These are phyloP conservation scores for Hygrophorus russula DNA, from an alignment of 768 basidiomycete genomes.

Conservation along the genomic window DNA sequence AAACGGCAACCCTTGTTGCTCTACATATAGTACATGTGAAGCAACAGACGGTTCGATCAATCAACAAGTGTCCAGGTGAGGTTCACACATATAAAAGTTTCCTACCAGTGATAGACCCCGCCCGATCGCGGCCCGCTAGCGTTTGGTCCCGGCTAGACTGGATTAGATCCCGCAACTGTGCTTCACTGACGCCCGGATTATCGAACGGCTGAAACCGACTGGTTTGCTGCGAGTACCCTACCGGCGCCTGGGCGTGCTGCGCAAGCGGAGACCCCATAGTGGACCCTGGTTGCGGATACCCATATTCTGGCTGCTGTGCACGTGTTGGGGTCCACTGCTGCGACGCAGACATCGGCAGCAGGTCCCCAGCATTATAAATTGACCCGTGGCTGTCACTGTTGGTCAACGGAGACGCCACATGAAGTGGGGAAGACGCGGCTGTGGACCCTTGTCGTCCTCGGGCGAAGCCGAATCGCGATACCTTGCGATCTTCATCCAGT, in stretches of 20 bases:
- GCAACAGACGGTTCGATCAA: constrained; percentile 20
- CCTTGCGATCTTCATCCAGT: constrained; percentile 55
- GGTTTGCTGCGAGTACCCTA: constrained; percentile 23
- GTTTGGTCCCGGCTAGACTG: constrained; percentile 56
- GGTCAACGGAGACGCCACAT: constrained; percentile 43
- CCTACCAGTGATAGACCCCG: constrained; percentile 31
- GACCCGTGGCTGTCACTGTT: constrained; percentile 33
- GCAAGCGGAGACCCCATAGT: constrained; percentile 33
- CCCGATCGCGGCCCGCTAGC: constrained; percentile 13
- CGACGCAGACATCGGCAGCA: constrained; percentile 17
- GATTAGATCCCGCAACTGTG: constrained; percentile 68
- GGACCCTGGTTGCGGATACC: constrained; percentile 15
- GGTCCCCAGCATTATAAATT: constrained; percentile 29
- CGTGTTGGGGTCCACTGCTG: background rate
- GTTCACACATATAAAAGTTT: constrained; percentile 30
- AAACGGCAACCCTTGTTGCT: background rate
- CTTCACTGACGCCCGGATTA: constrained; percentile 47
- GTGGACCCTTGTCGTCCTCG: constrained; percentile 55
- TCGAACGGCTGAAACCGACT: constrained; percentile 48
- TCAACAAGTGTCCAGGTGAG: constrained; percentile 8
- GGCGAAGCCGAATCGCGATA: constrained; percentile 77
- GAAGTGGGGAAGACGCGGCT: constrained; percentile 46
- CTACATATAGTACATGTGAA: constrained; percentile 10
- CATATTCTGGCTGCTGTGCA: constrained; percentile 13
- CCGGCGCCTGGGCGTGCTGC: constrained; percentile 33